phyloP scores from a whole-genome alignment of 441 rosid species.

The Euphorbia schlechtendalii region DNA sequence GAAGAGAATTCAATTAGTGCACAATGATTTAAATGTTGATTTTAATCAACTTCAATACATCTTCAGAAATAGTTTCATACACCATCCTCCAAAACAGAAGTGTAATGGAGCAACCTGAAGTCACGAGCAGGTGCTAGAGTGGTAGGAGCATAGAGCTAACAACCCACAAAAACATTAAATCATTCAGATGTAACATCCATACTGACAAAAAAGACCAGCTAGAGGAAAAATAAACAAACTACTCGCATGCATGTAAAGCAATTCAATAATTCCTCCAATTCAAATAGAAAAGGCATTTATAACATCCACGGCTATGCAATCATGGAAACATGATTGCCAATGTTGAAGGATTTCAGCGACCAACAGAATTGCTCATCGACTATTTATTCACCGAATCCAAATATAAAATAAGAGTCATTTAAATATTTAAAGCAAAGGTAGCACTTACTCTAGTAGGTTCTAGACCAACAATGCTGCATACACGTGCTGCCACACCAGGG shows the following conservation, averaged over 20 bases:
- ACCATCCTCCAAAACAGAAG: constrained; percentile 93
- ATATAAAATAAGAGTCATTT: not conserved
- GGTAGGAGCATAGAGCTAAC: constrained; percentile 95
- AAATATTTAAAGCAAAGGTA: not conserved
- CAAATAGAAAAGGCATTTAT: constrained; percentile 84
- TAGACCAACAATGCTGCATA: constrained; percentile 95
- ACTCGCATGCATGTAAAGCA: constrained; percentile 85
- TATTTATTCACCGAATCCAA: constrained; percentile 2
- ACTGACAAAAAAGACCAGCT: not conserved
- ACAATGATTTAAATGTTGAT: constrained; percentile 1
- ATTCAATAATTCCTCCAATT: constrained; percentile 92
- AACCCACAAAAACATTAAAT: not conserved
- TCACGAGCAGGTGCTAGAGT: constrained; percentile 96
- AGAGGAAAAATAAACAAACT: not conserved
- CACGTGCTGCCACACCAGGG: constrained; percentile 99
- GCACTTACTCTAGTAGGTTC: constrained; percentile 88
- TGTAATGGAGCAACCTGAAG: constrained; percentile 90
- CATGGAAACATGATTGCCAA: constrained; percentile 89
- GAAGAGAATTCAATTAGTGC: constrained; percentile 5
- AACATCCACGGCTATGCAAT: constrained; percentile 94
- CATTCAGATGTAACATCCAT: not conserved
- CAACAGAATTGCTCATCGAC: constrained; percentile 23
- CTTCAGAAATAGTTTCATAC: constrained; percentile 33
- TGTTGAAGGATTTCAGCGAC: constrained; percentile 97
- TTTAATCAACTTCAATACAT: not conserved